Conservation (phyloP, 83 land plant genomes). For the Picea abies region DNA sequence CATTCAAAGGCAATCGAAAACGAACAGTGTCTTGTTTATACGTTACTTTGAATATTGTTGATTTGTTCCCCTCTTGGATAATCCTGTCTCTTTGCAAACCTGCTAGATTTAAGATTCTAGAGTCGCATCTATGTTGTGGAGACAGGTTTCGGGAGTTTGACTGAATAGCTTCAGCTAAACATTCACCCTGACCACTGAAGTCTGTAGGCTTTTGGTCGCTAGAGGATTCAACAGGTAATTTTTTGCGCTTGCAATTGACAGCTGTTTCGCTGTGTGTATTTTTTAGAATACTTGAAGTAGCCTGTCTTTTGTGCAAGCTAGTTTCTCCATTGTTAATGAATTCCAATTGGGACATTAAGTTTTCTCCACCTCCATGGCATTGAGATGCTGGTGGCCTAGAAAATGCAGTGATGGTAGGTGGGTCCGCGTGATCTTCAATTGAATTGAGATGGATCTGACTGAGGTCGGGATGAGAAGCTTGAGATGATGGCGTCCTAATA, state of each 20-base stretch:
- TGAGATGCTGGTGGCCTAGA: constrained; percentile 12
- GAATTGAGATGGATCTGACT: constrained; percentile 10
- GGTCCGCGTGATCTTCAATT: constrained; percentile 11
- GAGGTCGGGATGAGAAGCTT: constrained; percentile 29
- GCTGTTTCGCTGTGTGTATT: constrained; percentile 20
- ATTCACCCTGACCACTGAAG: constrained; percentile 22
- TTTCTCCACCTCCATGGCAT: neutral
- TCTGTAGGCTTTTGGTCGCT: constrained; percentile 19
- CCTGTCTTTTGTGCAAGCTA: constrained; percentile 27
- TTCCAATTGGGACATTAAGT: constrained; percentile 7
- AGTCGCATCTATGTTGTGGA: constrained; percentile 12
- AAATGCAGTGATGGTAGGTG: constrained; percentile 1
- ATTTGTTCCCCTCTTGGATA: constrained; percentile 25
- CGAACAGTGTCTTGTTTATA: constrained; percentile 69
- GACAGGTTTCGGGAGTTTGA: constrained; percentile 7
- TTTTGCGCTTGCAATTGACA: constrained; percentile 45
- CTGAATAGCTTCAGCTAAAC: constrained; percentile 19
- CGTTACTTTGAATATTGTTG: constrained; percentile 56
- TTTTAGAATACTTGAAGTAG: constrained; percentile 21
- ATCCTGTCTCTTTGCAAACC: neutral
- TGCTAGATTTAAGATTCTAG: constrained; percentile 1
- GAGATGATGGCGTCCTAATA: constrained; percentile 35
- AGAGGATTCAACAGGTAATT: constrained; percentile 36
- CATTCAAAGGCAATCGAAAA: constrained; percentile 35
- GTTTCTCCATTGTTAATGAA: constrained; percentile 6